Evolutionary conservation across 495 filamentous ascomycete genomes (phyloP).

Genomic region (Oidiodendron maius): DNA sequence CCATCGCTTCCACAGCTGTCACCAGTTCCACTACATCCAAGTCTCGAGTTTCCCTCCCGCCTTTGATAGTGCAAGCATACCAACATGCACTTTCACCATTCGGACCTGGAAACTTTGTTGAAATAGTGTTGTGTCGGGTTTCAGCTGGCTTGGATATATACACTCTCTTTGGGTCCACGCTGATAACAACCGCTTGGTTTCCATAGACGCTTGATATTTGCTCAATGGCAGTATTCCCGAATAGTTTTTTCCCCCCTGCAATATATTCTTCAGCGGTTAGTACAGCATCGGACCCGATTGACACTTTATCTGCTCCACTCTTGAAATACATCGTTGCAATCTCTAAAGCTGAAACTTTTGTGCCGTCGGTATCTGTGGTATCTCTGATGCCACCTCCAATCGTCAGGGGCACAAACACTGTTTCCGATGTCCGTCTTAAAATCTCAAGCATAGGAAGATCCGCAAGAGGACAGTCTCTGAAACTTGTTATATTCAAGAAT

Average conservation of each 20-base stretch:
- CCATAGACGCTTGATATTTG: slow-evolving; percentile 90
- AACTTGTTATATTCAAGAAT: slow-evolving; percentile 96
- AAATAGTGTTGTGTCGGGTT: slow-evolving; percentile 73
- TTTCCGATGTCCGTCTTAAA: slow-evolving; percentile 74
- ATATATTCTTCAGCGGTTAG: slow-evolving; percentile 88
- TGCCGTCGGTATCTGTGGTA: slow-evolving; percentile 85
- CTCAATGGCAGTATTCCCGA: slow-evolving; percentile 85
- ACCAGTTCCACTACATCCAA: slow-evolving; percentile 85
- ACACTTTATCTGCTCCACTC: slow-evolving; percentile 97
- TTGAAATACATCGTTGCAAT: slow-evolving; percentile 97
- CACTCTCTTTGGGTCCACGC: slow-evolving; percentile 86
- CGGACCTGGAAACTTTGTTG: slow-evolving; percentile 63
- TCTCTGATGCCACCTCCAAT: slow-evolving; percentile 94
- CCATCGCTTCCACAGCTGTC: slow-evolving; percentile 91
- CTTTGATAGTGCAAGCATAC: slow-evolving; percentile 97
- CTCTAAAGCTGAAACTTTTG: slow-evolving; percentile 75
- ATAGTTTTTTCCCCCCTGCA: slow-evolving; percentile 54
- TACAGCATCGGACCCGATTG: slow-evolving; percentile 93
- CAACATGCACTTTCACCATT: slow-evolving; percentile 81
- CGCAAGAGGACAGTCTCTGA: slow-evolving; percentile 85
- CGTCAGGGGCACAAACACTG: slow-evolving; percentile 95
- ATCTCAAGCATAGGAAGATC: slow-evolving; percentile 97
- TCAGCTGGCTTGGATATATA: slow-evolving; percentile 69
- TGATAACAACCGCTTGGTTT: slow-evolving; percentile 94
- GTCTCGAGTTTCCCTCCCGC: slow-evolving; percentile 84